Percentiles rank a stretch among this genome's conserved stretches.
Conservation (phyloP, 441 rosid genomes). For the Syzygium malaccense region DNA sequence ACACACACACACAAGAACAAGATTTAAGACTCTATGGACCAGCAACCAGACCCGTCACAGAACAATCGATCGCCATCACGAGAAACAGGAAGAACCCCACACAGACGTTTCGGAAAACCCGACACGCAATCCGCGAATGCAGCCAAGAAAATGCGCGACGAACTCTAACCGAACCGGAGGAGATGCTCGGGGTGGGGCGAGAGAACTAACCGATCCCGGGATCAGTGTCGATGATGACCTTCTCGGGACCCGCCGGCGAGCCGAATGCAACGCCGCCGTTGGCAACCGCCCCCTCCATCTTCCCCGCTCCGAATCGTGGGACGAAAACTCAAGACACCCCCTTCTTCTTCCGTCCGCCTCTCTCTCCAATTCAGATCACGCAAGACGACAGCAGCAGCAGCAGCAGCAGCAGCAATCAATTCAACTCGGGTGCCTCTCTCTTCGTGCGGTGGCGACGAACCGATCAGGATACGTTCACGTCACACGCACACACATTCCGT, state of each 20-base stretch:
- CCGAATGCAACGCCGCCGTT: constrained; percentile 17
- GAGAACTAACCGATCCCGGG: constrained; percentile 78
- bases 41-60: background rate
- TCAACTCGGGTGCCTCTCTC: background rate
- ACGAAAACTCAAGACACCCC: background rate
- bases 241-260: constrained; percentile 20
- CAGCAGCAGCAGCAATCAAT: background rate
- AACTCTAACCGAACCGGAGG: background rate
- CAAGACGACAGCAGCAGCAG: background rate
- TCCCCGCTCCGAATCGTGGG: background rate
- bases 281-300: background rate
- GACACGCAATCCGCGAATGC: background rate
- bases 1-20: background rate
- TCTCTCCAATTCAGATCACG: background rate
- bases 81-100: background rate
- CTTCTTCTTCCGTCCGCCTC: too few relatives aligned
- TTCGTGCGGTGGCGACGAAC: background rate
- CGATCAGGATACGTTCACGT: background rate
- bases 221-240: constrained; percentile 92
- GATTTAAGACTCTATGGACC: background rate
- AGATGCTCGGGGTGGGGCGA: background rate
- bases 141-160: background rate
- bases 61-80: background rate
- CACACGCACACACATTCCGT: too few relatives aligned
- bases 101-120: background rate